Conservation (phyloP, 2,329 filamentous ascomycete species). For the Chrysoporthe puriensis region DNA sequence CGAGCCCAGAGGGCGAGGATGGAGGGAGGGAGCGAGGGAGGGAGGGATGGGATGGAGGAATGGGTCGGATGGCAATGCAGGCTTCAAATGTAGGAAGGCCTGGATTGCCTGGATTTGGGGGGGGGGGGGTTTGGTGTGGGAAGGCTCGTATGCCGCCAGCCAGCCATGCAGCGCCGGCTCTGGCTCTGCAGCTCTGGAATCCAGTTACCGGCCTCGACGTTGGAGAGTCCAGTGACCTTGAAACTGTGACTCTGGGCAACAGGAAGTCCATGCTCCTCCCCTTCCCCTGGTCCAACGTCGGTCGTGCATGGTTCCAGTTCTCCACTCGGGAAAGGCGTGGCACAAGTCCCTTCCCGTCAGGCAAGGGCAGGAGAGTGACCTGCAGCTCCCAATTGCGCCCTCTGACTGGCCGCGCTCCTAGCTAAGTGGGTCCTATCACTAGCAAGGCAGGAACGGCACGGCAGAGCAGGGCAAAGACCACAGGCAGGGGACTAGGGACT, state of each 20-base stretch:
- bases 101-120: too few species aligned
- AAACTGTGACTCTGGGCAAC: background rate
- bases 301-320: background rate
- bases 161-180: background rate
- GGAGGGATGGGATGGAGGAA: background rate
- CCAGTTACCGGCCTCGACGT: background rate
- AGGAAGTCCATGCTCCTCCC: conserved; percentile 6
- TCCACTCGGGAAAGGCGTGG: conserved; percentile 7
- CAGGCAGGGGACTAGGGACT: background rate
- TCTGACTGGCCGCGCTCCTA: conserved; percentile 3
- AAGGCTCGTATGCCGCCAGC: background rate
- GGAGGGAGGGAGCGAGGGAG: background rate
- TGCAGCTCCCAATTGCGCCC: background rate
- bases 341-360: conserved; percentile 6
- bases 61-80: background rate
- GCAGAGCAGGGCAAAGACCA: conserved; percentile 14
- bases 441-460: conserved; percentile 21
- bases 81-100: background rate
- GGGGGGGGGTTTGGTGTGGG: background rate
- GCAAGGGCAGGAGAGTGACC: conserved; percentile 3
- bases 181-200: background rate
- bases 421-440: conserved; percentile 2
- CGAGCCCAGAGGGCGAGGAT: background rate
- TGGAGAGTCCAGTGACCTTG: background rate
- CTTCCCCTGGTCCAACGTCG: conserved; percentile 1